A percentile compares a stretch with the other conserved stretches of the same genome.
These are phyloP conservation scores for Dendrobium officinale DNA, from an alignment of 106 monocot species.

Conservation along the genomic window DNA sequence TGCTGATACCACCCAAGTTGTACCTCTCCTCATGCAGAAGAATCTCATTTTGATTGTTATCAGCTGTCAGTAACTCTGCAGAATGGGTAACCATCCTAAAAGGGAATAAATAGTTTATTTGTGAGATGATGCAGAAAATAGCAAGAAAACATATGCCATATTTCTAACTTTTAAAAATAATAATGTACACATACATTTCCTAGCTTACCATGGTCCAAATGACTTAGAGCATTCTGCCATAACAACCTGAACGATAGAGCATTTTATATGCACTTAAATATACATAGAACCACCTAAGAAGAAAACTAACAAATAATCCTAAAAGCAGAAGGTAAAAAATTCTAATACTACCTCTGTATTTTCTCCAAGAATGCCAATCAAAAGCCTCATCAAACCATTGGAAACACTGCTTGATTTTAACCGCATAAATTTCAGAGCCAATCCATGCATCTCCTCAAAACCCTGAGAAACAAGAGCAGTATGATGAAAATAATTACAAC, in stretches of 20 bases:
- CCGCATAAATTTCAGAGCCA: constrained; percentile 82
- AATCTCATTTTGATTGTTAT: constrained; percentile 54
- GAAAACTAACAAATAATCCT: background rate
- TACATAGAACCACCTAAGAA: constrained; percentile 3
- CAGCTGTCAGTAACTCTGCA: constrained; percentile 64
- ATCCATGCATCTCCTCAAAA: constrained; percentile 68
- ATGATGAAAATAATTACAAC: background rate
- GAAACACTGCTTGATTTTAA: constrained; percentile 41
- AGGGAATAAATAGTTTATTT: constrained; percentile 10
- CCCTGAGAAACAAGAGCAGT: constrained; percentile 39
- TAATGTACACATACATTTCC: constrained; percentile 2
- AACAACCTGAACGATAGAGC: constrained; percentile 52
- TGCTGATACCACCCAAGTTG: constrained; percentile 82
- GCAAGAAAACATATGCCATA: constrained; percentile 2
- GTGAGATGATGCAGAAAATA: constrained; percentile 5
- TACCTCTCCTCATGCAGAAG: constrained; percentile 79
- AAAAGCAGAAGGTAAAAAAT: background rate
- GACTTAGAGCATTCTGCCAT: constrained; percentile 80
- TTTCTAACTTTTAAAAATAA: background rate
- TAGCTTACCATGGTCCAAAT: constrained; percentile 87
- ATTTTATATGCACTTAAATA: constrained; percentile 6
- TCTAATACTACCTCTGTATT: constrained; percentile 57
- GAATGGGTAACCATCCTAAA: constrained; percentile 89
- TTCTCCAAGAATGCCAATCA: constrained; percentile 79
- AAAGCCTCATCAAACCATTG: constrained; percentile 43